Evolutionary conservation across 1,139 yeast species (phyloP), one percentile per base, ranked within the genome.

Genomic region (Taiozyma sp.): DNA sequence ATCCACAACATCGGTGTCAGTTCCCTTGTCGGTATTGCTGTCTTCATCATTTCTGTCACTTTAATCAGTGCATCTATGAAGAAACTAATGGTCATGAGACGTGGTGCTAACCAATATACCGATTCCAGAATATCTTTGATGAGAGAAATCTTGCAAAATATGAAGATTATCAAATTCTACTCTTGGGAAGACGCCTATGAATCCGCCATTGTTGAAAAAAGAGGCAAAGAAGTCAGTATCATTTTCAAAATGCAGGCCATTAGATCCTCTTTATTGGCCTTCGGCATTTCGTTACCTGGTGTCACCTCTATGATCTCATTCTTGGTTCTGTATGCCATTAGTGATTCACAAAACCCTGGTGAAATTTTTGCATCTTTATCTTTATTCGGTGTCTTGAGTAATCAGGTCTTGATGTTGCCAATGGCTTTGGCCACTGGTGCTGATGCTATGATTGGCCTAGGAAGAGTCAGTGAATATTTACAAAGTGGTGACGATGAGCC

Each of bases 331-430:
- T 84, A 83, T 58, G 81, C 77, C 42, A 68, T 82, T 6, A 69
- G 75, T 44, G 68, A 73, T 26, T 62, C 62, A n/a, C 75, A 80
- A 56, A 73, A 75, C 53, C 84, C 95, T 1, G 91, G 89, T 3
- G 71, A 77, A 37, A 81, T 89, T n/a, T 90, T 90, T 63, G 79
- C 97, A 0, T 85, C 96, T 13, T 72, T 90, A 49, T 78, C 95
- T 0, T 74, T 88, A 51, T 90, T 89, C 72, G 83, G 83, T 58
- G 76, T 81, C 39, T 73, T 88, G 62, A 71, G 88, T 60, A 70
- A 88, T 48, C 97, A 96, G 26, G 71, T 88, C 69, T 73, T 85
- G 62, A 83, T 87, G 55, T 69, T 85, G 49, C 83, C 88, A 30
- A 69, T 80, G 49, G 84, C 89, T 19, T 70, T 77, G 13, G 73